These are phyloP conservation scores for Harringtonia aguacate DNA, from an alignment of 2,329 filamentous ascomycete genomes.

Conservation along the genomic window DNA sequence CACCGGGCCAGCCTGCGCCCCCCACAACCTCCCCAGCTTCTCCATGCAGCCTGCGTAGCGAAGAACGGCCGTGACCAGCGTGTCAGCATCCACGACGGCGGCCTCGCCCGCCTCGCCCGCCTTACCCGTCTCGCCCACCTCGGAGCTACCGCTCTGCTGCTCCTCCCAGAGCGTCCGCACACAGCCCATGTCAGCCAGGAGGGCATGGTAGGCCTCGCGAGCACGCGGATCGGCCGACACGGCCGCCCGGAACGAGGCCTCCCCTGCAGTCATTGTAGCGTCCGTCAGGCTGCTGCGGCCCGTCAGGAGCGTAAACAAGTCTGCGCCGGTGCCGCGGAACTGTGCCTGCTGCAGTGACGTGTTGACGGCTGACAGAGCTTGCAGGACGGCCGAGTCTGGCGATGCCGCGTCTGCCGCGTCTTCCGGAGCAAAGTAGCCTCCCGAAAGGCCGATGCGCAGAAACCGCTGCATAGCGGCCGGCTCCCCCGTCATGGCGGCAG, in stretches of 20 bases:
- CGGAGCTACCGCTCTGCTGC: neutral
- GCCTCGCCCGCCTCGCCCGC: neutral
- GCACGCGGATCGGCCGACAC: neutral
- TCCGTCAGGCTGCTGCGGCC: conserved; percentile 2
- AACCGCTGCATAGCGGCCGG: conserved; percentile 12
- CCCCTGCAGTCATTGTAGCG: neutral
- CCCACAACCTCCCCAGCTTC: neutral
- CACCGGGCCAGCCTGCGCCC: too few relatives aligned
- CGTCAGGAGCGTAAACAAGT: conserved; percentile 13
- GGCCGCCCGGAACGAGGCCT: conserved; percentile 7
- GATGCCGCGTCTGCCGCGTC: neutral
- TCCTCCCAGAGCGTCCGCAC: conserved; percentile 10
- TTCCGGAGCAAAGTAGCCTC: conserved; percentile 3
- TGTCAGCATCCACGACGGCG: neutral
- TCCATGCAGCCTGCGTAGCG: conserved; percentile 5
- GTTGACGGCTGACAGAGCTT: neutral
- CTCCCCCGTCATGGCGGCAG: conserved; percentile 6
- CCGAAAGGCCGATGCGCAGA: conserved; percentile 7
- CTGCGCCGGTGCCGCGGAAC: neutral
- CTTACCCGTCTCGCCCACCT: neutral
- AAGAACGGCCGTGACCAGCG: neutral
- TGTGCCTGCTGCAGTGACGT: neutral
- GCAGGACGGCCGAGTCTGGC: neutral
- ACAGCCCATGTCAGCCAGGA: conserved; percentile 14
- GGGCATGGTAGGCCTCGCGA: neutral